phyloP scores from a whole-genome alignment of 2,329 filamentous ascomycete genomes.

The Alternaria angustiovoidea region DNA sequence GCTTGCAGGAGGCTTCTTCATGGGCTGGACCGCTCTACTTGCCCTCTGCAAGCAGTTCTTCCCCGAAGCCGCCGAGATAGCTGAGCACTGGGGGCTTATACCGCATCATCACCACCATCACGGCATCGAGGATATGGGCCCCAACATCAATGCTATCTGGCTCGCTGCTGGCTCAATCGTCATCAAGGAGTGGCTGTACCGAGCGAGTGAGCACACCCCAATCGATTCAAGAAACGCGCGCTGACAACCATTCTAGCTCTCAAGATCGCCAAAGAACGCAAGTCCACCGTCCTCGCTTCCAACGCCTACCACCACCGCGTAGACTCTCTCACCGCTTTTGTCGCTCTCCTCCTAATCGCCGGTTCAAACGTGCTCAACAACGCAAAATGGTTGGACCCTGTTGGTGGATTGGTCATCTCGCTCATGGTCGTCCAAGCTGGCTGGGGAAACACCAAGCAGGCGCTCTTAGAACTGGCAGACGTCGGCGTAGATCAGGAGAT shows the following conservation, averaged over 20 bases:
- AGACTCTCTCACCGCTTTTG: slow-evolving; percentile 93
- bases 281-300: slow-evolving; percentile 93
- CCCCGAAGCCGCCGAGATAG: slow-evolving; percentile 54
- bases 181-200: slow-evolving; percentile 96
- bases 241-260: slow-evolving; percentile 69
- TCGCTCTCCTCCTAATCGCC: slow-evolving; percentile 86
- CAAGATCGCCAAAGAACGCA: slow-evolving; percentile 93
- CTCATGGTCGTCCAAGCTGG: slow-evolving; percentile 92
- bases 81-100: slow-evolving; percentile 55
- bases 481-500: slow-evolving; percentile 86
- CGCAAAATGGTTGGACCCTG: slow-evolving; percentile 91
- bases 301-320: slow-evolving; percentile 97
- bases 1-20: slow-evolving; percentile 87
- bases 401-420: slow-evolving; percentile 91
- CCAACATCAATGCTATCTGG: slow-evolving; percentile 95
- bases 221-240: background rate
- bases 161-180: slow-evolving; percentile 87
- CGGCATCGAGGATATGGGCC: slow-evolving; percentile 66
- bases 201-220: slow-evolving; percentile 72
- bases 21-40: slow-evolving; percentile 75
- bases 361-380: slow-evolving; percentile 86
- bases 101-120: slow-evolving; percentile 72
- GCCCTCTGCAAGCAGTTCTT: slow-evolving; percentile 62
- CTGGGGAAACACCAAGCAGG: slow-evolving; percentile 80
- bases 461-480: slow-evolving; percentile 90